A percentile compares a stretch with the other conserved stretches of the same genome.
Evolutionary conservation across 805 yeast genomes (phyloP).

Genomic region (Teunomyces lycoperdinae): DNA sequence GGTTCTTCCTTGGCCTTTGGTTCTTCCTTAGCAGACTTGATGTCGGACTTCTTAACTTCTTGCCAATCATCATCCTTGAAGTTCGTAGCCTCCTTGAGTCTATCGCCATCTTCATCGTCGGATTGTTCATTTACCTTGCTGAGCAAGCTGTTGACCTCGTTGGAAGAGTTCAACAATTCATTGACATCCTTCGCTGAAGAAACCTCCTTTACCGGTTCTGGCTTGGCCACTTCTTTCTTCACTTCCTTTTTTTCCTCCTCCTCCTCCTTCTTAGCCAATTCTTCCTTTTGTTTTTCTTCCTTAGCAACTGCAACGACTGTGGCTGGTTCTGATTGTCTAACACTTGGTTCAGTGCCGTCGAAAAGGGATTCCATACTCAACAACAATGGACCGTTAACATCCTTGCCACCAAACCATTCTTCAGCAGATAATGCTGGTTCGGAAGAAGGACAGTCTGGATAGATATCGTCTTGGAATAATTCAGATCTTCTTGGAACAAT

Average conservation of each 20-base stretch:
- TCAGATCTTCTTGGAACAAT: conserved; percentile 93
- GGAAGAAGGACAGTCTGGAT: conserved; percentile 83
- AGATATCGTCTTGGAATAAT: conserved; percentile 87
- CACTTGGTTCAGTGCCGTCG: conserved; percentile 65
- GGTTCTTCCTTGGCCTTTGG: background rate
- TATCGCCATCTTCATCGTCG: conserved; percentile 32
- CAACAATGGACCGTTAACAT: conserved; percentile 78
- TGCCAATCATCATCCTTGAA: conserved; percentile 38
- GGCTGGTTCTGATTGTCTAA: conserved; percentile 39
- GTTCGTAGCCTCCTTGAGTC: conserved; percentile 14
- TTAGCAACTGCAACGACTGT: conserved; percentile 25
- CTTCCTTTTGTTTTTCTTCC: conserved; percentile 19
- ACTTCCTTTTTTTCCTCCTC: conserved; percentile 11
- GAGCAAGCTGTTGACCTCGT: conserved; percentile 33
- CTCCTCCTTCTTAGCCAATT: conserved; percentile 12
- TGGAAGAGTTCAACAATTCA: conserved; percentile 35
- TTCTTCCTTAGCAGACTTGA: background rate
- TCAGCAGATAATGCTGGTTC: conserved; percentile 74
- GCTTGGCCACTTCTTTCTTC: conserved; percentile 5
- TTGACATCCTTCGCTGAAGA: conserved; percentile 28
- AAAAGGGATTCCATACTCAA: conserved; percentile 72
- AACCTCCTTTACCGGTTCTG: conserved; percentile 10
- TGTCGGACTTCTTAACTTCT: conserved; percentile 30
- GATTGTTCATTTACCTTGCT: conserved; percentile 37
- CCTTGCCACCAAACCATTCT: conserved; percentile 79